phyloP scores from a whole-genome alignment of 2,329 filamentous ascomycete genomes.

The Stylonectria norvegica region DNA sequence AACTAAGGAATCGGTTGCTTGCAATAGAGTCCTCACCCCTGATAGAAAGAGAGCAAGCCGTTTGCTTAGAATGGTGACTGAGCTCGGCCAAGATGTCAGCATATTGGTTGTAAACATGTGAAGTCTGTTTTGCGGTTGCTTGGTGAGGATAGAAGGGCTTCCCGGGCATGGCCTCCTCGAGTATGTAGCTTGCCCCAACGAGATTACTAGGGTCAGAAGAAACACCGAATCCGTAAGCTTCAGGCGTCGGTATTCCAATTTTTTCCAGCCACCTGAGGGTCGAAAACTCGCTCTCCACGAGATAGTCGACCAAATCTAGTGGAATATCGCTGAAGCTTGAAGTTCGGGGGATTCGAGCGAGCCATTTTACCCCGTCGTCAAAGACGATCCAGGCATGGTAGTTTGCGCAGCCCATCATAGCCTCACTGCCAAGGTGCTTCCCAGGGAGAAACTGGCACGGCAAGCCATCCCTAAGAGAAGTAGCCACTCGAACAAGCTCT shows the following conservation, averaged over 20 bases:
- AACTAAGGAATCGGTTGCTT: slow-evolving; percentile 4
- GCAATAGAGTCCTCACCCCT: slow-evolving; percentile 2
- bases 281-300: slow-evolving; percentile 30
- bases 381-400: slow-evolving; percentile 26
- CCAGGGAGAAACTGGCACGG: slow-evolving; percentile 16
- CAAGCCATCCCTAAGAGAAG: slow-evolving; percentile 8
- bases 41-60: slow-evolving; percentile 4
- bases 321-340: slow-evolving; percentile 18
- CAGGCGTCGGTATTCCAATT: slow-evolving; percentile 24
- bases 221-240: slow-evolving; percentile 22
- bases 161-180: slow-evolving; percentile 25
- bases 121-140: slow-evolving; percentile 8
- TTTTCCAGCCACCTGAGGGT: slow-evolving; percentile 31
- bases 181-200: slow-evolving; percentile 26
- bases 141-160: slow-evolving; percentile 10
- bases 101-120: slow-evolving; percentile 7
- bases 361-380: slow-evolving; percentile 21
- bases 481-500: slow-evolving; percentile 12
- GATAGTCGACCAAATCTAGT: slow-evolving; percentile 21
- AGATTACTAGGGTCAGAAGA: slow-evolving; percentile 15
- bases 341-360: slow-evolving; percentile 24
- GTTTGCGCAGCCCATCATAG: slow-evolving; percentile 25
- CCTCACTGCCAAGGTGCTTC: slow-evolving; percentile 9
- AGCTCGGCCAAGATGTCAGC: slow-evolving; percentile 4
- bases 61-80: neutral